Base-by-base conservation (phyloP, 768 basidiomycete genomes). In the Collybiopsis confluens region DNA sequence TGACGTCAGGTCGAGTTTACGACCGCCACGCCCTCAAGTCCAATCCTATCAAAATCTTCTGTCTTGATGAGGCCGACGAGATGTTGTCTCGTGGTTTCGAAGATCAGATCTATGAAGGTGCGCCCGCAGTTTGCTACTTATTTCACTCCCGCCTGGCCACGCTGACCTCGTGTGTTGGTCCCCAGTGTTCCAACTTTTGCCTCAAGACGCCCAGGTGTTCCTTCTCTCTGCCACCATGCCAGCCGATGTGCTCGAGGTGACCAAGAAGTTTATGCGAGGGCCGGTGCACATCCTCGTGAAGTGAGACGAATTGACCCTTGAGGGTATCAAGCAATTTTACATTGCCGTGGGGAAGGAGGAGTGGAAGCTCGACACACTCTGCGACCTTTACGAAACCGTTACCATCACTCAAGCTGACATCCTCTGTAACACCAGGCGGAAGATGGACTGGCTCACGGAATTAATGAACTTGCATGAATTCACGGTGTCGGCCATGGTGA, bases 31-130 rank as follows among this genome's bases (percentile, higher is more conserved):
- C 91, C 26, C 83, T 97, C 64, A 82, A 82, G 65, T 90, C 93
- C 44, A 89, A 94, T 69, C 74, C 73, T 67, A 90, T 95, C 80
- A 96, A 84, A 70, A 88, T 94, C 66, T 91, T 99, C 79, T 95
- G 94, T 73, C 88, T 99, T 60, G 96, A 99, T 68, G 96, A 99
- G 75, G 96, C 97, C 33, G 52, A 53, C n/a, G 52, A 53, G 52
- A 53, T 53, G 52, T 45, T 53, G 33, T 53, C 52, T 43, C 41
- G 52, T 43, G 52, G 52, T 21, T 53, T 53, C 43, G 88, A 90
- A 64, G 88, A 88, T n/a, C 86, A 88, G 65, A 87, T 90, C 57
- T 90, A 89, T 85, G 90, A 90, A 56, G 55, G 55, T 53, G 42
- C n/a, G 23, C 28, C 10, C 20, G 15, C 23, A 20, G 33, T 20